Evolutionary conservation across 2,329 filamentous ascomycete genomes (phyloP).

Genomic region (Dactylonectria macrodidyma): DNA sequence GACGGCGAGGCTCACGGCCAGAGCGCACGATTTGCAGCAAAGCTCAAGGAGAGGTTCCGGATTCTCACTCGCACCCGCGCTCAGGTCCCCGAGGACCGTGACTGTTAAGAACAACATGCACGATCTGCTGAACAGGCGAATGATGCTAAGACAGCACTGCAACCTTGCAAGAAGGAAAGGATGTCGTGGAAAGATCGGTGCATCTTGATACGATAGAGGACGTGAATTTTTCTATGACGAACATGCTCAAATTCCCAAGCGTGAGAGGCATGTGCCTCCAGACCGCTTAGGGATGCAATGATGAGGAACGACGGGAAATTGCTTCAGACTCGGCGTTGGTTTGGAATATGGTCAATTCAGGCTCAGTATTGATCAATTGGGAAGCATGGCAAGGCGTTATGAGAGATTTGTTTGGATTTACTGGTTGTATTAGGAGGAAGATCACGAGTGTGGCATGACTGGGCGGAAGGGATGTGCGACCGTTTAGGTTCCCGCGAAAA

Average conservation of each 20-base stretch:
- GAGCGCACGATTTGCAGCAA: conserved; percentile 62
- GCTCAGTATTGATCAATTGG: conserved; percentile 33
- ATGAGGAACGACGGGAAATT: conserved; percentile 14
- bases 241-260: background rate
- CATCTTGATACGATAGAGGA: background rate
- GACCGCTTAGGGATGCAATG: background rate
- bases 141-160: background rate
- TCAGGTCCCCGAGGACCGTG: conserved; percentile 49
- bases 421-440: conserved; percentile 16
- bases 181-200: background rate
- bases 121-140: background rate
- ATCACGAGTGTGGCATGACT: background rate
- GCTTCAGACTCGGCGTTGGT: conserved; percentile 38
- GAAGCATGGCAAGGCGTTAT: conserved; percentile 47
- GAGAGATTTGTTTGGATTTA: conserved; percentile 27
- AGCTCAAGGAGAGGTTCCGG: conserved; percentile 68
- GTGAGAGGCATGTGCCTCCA: background rate
- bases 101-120: conserved; percentile 27
- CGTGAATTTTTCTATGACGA: background rate
- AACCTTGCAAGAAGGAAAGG: conserved; percentile 1
- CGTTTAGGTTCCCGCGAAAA: background rate
- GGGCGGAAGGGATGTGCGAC: background rate
- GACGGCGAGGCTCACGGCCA: conserved; percentile 56
- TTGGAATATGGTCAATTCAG: conserved; percentile 23
- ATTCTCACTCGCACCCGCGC: conserved; percentile 66